Evolutionary conservation across 495 filamentous ascomycete genomes (phyloP).

Genomic region (Filosporella fistucella): DNA sequence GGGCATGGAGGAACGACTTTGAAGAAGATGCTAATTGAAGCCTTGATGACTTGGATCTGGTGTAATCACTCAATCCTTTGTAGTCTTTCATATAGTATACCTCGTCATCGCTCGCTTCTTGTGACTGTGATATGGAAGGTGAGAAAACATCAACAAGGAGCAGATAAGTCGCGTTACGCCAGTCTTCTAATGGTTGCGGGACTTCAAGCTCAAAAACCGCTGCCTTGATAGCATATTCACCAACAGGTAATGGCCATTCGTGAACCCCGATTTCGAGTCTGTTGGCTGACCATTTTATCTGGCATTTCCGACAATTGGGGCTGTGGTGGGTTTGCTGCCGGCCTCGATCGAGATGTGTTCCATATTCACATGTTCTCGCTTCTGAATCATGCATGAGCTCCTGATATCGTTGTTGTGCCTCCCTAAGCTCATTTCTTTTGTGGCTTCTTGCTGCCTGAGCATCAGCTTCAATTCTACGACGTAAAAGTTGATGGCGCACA

Average conservation of each 20-base stretch:
- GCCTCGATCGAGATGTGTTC: slow-evolving; percentile 11
- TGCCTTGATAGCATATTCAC: slow-evolving; percentile 31
- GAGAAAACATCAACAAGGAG: slow-evolving; percentile 38
- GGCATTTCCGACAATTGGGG: slow-evolving; percentile 29
- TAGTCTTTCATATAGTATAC: slow-evolving; percentile 7
- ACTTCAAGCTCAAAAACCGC: slow-evolving; percentile 54
- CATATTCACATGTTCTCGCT: slow-evolving; percentile 28
- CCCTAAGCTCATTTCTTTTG: slow-evolving; percentile 41
- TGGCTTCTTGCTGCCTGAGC: slow-evolving; percentile 26
- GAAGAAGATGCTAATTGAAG: slow-evolving; percentile 35
- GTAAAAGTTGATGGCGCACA: slow-evolving; percentile 33
- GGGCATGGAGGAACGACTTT: slow-evolving; percentile 39
- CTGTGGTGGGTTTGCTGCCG: slow-evolving; percentile 15
- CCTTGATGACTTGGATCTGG: background rate
- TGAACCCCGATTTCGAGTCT: slow-evolving; percentile 44
- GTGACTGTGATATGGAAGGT: slow-evolving; percentile 1
- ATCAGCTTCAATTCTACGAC: slow-evolving; percentile 30
- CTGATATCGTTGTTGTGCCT: slow-evolving; percentile 29
- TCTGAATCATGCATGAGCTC: slow-evolving; percentile 25
- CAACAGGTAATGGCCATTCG: slow-evolving; percentile 59
- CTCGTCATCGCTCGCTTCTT: background rate
- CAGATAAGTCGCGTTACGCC: slow-evolving; percentile 47
- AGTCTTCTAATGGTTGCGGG: slow-evolving; percentile 39
- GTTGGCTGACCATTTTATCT: slow-evolving; percentile 21
- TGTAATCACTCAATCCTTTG: slow-evolving; percentile 6